Evolutionary conservation across 23 red algal species (phyloP), one percentile per base, ranked within the genome.

Genomic region (Agarophyton chilense): DNA sequence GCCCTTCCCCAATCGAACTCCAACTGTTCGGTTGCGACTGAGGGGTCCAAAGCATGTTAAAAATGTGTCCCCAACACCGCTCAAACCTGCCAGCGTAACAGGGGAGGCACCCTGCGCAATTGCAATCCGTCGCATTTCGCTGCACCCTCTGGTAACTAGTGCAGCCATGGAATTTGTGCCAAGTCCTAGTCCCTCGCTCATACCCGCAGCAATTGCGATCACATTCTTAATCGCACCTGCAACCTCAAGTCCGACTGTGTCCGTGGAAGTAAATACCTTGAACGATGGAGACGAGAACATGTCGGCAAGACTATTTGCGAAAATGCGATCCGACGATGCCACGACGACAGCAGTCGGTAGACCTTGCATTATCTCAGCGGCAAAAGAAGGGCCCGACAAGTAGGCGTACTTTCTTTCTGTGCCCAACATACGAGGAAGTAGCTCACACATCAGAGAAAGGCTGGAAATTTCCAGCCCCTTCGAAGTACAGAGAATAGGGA

Each of bases 91-190:
- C 12, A 98, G 65, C 5, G 96, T 98, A 11, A 98, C 94, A 17
- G 96, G 64, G 2, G 86, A 92, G 21, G 82, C 96, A 29, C 96
- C 96, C 57, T 90, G 73, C 1, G 40, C 60, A 31, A 90, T 72
- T 19, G 96, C 96, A 24, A 98, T 84, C 29, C 96, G 93, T 16
- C 96, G 92, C 96, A 98, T 98, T 82, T 98, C 95, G 32, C 84
- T 91, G 86, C 95, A 98, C 11, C 96, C 96, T 40, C 96, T 78
- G 2, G 96, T 98, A 31, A 98, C 96, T 29, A 98, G 55, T 11
- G 93, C 96, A 25, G 96, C 96, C 82, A 95, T 98, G 10, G 96
- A 90, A 67, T 98, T 98, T 50, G 90, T 98, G 49, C 96, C 96
- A 11, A 98, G 77, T 10, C 96, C 96, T 36, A 98, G 61, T 14